Evolutionary conservation across 164 flowering plant genomes (phyloP), one percentile per base, ranked within the genome.

Genomic region (Vitis amurensis): DNA sequence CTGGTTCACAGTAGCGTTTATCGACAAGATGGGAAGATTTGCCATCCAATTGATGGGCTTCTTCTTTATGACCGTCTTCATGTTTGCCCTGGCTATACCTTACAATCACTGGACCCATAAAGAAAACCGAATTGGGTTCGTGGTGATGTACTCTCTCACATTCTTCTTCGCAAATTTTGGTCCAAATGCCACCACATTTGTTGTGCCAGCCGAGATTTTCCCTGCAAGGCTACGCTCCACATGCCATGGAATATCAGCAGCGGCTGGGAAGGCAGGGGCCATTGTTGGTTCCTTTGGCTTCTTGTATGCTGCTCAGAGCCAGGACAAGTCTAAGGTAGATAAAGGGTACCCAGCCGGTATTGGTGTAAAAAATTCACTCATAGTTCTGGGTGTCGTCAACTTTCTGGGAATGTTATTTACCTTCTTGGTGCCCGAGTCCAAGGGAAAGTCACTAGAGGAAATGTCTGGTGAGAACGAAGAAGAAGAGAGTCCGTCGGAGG

Each of bases 141-240:
- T 71, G 8, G 61, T 71, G 37, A 55, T 71, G 12, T 71, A 71
- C 74, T 71, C 73, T 1, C 62, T 71, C 55, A 71, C 73, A 11
- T 71, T 71, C 55, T 71, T 71, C 74, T 71, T 71, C 62, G 68
- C 74, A 53, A 71, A 71, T 49, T 71, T 71, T 44, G 73, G 74
- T 15, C 74, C 74, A 8, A 71, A 71, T 15, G 68, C 74, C 48
- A 71, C 73, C 11, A 70, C 73, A 4, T 70, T 70, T 11, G 73
- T 70, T 3, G 73, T 70, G 16, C 73, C 67, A 9, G 74, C 74
- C 1, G 74, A 71, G 68, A 71, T 71, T n/a, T 71, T 71, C 55
- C 73, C 73, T n/a, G 73, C 73, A 23, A 62, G 73, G 55, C 73
- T 71, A 11, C 47, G 74, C 23, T 63, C 74, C 0, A 71, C 74